Percentiles rank a stretch among this genome's conserved stretches.
phyloP scores from a whole-genome alignment of 768 basidiomycete species.

The Kwoniella sp. region DNA sequence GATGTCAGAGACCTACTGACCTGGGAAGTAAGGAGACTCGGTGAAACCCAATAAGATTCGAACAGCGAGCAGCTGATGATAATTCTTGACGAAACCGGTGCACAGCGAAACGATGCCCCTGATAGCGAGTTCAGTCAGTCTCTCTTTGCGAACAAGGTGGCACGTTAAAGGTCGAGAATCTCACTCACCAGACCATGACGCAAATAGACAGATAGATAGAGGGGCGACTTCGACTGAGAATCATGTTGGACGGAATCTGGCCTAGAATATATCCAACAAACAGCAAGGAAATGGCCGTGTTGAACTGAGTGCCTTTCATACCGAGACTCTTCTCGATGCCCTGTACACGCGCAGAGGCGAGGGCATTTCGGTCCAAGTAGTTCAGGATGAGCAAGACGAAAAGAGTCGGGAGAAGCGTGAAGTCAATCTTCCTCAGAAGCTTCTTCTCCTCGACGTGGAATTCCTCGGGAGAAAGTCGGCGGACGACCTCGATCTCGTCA shows the following conservation, averaged over 20 bases:
- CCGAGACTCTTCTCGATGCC: slow-evolving; percentile 43
- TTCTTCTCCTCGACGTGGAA: slow-evolving; percentile 22
- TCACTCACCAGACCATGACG: slow-evolving; percentile 10
- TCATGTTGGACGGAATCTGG: slow-evolving; percentile 48
- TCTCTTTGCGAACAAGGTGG: neutral
- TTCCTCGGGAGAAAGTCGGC: slow-evolving; percentile 27
- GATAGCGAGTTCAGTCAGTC: neutral
- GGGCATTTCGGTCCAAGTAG: slow-evolving; percentile 44
- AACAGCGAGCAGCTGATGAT: slow-evolving; percentile 31
- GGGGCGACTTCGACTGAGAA: slow-evolving; percentile 34
- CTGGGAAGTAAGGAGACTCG: slow-evolving; percentile 48
- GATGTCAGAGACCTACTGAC: neutral
- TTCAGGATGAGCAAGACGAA: slow-evolving; percentile 36
- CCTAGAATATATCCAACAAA: slow-evolving; percentile 48
- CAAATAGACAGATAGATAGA: slow-evolving; percentile 21
- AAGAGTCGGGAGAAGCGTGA: slow-evolving; percentile 30
- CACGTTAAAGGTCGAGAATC: neutral
- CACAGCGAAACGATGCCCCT: slow-evolving; percentile 25
- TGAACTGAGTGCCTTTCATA: slow-evolving; percentile 36
- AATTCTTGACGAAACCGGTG: slow-evolving; percentile 43
- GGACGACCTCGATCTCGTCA: slow-evolving; percentile 24
- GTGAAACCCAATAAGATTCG: slow-evolving; percentile 45
- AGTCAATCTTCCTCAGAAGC: slow-evolving; percentile 40
- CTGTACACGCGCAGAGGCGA: slow-evolving; percentile 45
- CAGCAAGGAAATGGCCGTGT: slow-evolving; percentile 39